Percentiles rank a stretch among this genome's conserved stretches.
Evolutionary conservation across 176 grass and related monocot species (phyloP).

Genomic region (Areca catechu): DNA sequence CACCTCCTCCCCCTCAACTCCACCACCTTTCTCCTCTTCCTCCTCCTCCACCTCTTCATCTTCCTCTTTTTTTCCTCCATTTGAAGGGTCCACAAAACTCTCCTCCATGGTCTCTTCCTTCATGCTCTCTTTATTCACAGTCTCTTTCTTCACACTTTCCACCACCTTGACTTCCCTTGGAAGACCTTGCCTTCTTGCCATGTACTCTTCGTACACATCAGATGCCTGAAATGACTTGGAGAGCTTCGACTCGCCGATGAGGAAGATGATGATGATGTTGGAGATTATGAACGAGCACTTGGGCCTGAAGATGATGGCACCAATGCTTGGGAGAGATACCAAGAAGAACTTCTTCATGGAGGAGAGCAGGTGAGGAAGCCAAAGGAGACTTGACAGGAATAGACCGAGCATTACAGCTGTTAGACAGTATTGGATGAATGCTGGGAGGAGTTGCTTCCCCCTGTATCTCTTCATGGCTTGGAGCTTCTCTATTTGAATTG

Average conservation of each 20-base stretch:
- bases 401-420: slow-evolving; percentile 26
- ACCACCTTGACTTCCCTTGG: slow-evolving; percentile 3
- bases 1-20: background rate
- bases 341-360: slow-evolving; percentile 24
- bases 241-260: slow-evolving; percentile 40
- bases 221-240: background rate
- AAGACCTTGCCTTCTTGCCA: background rate
- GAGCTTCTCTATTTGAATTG: too few species aligned
- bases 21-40: background rate
- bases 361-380: slow-evolving; percentile 23
- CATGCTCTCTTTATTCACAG: background rate
- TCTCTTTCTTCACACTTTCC: background rate
- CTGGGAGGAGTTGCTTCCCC: too few species aligned
- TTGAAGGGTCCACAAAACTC: background rate
- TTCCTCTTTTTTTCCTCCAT: background rate
- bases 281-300: slow-evolving; percentile 54
- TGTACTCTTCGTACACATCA: slow-evolving; percentile 1
- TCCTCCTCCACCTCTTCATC: background rate
- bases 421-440: background rate
- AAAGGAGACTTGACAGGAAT: slow-evolving; percentile 26
- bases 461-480: too few species aligned
- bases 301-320: slow-evolving; percentile 14
- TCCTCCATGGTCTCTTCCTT: background rate
- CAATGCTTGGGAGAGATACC: slow-evolving; percentile 22
- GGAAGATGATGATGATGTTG: slow-evolving; percentile 68